Percentiles rank a stretch among this genome's conserved stretches.
phyloP scores from a whole-genome alignment of 441 rosid species.

The Erysimum cheiri region DNA sequence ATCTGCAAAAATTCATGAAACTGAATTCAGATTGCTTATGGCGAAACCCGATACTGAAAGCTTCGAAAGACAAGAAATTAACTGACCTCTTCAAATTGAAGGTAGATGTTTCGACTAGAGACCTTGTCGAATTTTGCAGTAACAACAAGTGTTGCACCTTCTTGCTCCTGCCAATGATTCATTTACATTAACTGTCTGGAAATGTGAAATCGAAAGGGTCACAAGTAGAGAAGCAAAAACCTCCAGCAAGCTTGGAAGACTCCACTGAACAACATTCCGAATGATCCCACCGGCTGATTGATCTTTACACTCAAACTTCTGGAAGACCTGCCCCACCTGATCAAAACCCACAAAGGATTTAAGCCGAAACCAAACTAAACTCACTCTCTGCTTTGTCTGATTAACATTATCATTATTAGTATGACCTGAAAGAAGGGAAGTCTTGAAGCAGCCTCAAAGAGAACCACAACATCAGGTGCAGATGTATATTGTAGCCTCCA shows the following conservation, averaged over 20 bases:
- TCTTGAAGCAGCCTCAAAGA: conserved; percentile 81
- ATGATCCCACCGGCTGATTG: conserved; percentile 64
- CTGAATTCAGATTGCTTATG: conserved; percentile 14
- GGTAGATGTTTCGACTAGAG: conserved; percentile 79
- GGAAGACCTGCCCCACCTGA: conserved; percentile 90
- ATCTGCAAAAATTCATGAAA: conserved; percentile 53
- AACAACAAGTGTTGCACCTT: conserved; percentile 92
- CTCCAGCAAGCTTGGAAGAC: conserved; percentile 81
- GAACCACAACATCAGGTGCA: conserved; percentile 88
- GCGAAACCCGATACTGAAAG: conserved; percentile 21
- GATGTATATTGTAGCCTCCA: conserved; percentile 97
- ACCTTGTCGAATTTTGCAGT: conserved; percentile 82
- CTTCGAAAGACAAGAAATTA: conserved; percentile 32
- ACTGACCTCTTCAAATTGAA: conserved; percentile 92
- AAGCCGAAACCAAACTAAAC: conserved; percentile 23
- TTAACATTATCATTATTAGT: conserved; percentile 16
- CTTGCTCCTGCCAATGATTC: conserved; percentile 69
- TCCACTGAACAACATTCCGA: conserved; percentile 87
- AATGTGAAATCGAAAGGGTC: conserved; percentile 2
- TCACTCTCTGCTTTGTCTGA: not conserved
- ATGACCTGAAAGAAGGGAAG: conserved; percentile 86
- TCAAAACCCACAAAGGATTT: conserved; percentile 22
- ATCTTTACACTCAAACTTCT: conserved; percentile 78
- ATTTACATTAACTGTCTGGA: not conserved
- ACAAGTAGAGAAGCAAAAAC: conserved; percentile 46